Conservation (phyloP, 352 stramenopile species). For the Phytophthora citrophthora region DNA sequence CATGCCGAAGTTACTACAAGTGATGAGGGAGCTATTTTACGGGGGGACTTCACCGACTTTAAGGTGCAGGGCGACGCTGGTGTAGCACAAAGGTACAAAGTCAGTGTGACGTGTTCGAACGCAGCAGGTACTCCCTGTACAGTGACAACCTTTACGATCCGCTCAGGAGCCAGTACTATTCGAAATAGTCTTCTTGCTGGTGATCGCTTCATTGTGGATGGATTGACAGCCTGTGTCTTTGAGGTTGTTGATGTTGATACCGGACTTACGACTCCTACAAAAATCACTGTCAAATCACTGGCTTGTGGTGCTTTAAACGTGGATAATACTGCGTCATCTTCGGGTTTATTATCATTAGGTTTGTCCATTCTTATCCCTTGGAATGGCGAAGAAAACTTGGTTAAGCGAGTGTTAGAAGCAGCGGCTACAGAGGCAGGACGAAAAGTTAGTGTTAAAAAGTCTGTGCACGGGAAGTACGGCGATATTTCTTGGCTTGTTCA, state of each 20-base stretch:
- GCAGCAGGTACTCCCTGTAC: slow-evolving; percentile 11
- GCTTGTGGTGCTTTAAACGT: slow-evolving; percentile 46
- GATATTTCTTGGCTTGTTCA: slow-evolving; percentile 93
- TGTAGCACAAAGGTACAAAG: slow-evolving; percentile 40
- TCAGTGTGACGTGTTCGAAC: slow-evolving; percentile 21
- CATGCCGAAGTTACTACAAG: slow-evolving; percentile 34
- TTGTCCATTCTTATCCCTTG: slow-evolving; percentile 58
- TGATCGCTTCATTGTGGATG: slow-evolving; percentile 65
- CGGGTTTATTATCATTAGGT: slow-evolving; percentile 30
- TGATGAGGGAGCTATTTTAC: slow-evolving; percentile 79
- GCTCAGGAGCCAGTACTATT: slow-evolving; percentile 38
- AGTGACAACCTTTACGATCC: slow-evolving; percentile 17
- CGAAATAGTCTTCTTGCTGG: slow-evolving; percentile 39
- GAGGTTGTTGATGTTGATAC: slow-evolving; percentile 38
- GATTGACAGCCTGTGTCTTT: slow-evolving; percentile 61
- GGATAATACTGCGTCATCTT: slow-evolving; percentile 2
- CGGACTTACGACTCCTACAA: background rate
- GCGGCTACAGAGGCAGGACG: slow-evolving; percentile 54
- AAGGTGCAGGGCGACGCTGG: slow-evolving; percentile 83
- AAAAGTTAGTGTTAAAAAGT: slow-evolving; percentile 87
- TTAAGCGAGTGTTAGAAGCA: slow-evolving; percentile 64
- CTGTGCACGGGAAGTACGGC: slow-evolving; percentile 94
- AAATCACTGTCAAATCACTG: slow-evolving; percentile 44
- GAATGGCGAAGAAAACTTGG: slow-evolving; percentile 67
- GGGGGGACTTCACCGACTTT: slow-evolving; percentile 90